phyloP scores from a whole-genome alignment of 805 yeast genomes.

The Nakazawaea sp. region DNA sequence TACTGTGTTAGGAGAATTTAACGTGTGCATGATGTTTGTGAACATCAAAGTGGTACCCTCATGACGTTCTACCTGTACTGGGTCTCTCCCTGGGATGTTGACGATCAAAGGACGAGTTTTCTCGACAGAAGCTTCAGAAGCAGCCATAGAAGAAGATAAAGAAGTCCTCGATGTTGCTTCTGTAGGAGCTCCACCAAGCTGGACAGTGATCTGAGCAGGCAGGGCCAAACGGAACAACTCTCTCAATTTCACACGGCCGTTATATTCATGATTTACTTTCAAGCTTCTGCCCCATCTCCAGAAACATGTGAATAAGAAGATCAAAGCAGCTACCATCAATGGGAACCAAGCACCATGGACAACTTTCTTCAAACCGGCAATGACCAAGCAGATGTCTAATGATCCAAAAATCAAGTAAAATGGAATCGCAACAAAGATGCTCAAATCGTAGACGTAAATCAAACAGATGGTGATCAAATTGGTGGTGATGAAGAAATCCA shows the following conservation, averaged over 20 bases:
- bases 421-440: conserved; percentile 26
- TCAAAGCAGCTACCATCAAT: conserved; percentile 33
- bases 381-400: conserved; percentile 37
- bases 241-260: conserved; percentile 24
- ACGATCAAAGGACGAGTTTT: neutral
- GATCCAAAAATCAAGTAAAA: conserved; percentile 36
- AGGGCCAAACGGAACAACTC: conserved; percentile 27
- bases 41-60: conserved; percentile 37
- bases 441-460: conserved; percentile 35
- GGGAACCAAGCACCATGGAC: conserved; percentile 63
- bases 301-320: conserved; percentile 28
- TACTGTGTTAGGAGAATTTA: conserved; percentile 36
- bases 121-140: neutral
- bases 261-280: conserved; percentile 31
- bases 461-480: conserved; percentile 36
- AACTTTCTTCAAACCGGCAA: conserved; percentile 43
- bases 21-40: conserved; percentile 28
- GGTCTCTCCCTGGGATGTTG: conserved; percentile 3
- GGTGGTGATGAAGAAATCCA: conserved; percentile 50
- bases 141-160: no score
- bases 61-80: conserved; percentile 14
- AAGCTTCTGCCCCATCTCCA: conserved; percentile 44
- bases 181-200: conserved; percentile 4
- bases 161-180: no score
- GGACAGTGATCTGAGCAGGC: neutral